Evolutionary conservation across 768 basidiomycete species (phyloP).

Genomic region (Leccinum sublutescens): DNA sequence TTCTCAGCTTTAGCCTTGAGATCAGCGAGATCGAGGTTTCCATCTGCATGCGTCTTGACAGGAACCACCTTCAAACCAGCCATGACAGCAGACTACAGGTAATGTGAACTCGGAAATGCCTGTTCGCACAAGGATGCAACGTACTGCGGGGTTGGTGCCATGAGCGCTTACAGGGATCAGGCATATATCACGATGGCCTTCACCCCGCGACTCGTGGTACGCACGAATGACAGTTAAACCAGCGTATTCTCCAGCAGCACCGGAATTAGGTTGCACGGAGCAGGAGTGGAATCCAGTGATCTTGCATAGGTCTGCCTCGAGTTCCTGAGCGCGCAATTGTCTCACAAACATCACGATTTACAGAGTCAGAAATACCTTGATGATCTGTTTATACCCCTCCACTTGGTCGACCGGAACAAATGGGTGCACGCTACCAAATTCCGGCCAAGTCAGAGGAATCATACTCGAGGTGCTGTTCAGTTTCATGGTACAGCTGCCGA

Average conservation of each 20-base stretch:
- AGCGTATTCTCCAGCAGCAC: conserved; percentile 96
- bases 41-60: conserved; percentile 86
- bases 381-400: conserved; percentile 77
- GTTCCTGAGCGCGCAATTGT: conserved; percentile 54
- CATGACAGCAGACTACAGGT: conserved; percentile 87
- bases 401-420: conserved; percentile 91
- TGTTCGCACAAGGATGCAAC: conserved; percentile 23
- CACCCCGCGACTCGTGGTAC: conserved; percentile 87
- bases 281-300: conserved; percentile 97
- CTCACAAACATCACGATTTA: neutral
- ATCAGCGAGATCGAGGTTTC: conserved; percentile 87
- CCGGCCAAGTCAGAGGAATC: conserved; percentile 94
- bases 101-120: conserved; percentile 15
- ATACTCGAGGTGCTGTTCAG: conserved; percentile 98
- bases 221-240: conserved; percentile 94
- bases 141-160: conserved; percentile 95
- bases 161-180: conserved; percentile 95
- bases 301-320: conserved; percentile 86
- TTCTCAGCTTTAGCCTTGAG: conserved; percentile 83
- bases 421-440: conserved; percentile 88
- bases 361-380: conserved; percentile 50
- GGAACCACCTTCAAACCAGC: conserved; percentile 95
- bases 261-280: conserved; percentile 98
- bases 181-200: conserved; percentile 85
- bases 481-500: conserved; percentile 98